Base-by-base conservation (phyloP, 768 basidiomycete genomes). In the Boletus rufocinnamomeus region DNA sequence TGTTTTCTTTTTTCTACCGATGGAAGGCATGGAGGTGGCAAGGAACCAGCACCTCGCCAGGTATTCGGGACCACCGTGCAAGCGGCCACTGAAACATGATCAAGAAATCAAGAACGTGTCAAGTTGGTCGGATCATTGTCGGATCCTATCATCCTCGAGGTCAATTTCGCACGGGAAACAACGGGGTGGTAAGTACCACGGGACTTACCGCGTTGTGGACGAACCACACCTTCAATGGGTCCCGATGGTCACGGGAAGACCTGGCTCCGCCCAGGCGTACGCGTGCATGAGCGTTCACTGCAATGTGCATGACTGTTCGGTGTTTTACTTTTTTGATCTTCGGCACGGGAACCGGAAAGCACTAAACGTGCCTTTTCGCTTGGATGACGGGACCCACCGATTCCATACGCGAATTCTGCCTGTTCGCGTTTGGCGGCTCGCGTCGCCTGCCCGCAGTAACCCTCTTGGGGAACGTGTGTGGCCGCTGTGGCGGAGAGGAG, bases 311-410 rank as follows among this genome's bases (percentile, higher is more conserved):
- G 32, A 14, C 13, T 6, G 2, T n/a, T n/a, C n/a, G n/a, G n/a
- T n/a, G n/a, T n/a, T n/a, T 37, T 7, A 38, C 35, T 16, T 10
- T 53, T 46, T 49, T 13, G 9, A 11, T 19, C 6, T 17, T 52
- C 25, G 27, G 50, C 35, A 52, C 49, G 35, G 35, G 50, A 23
- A 53, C 28, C 27, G 35, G 27, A 30, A 37, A 7, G 21, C 14
- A 27, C 13, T 23, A 10, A 34, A 59, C 37, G 43, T 46, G 57
- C 21, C 38, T 19, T 10, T 27, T 59, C 57, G 57, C 57, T 59
- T 59, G 58, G 49, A 34, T 6, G 9, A 46, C 45, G 11, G 23
- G 43, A 46, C 43, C 45, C 14, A 1, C 48, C 10, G 30, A 23
- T 25, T 48, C 46, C 38, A 43, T 43, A 34, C 13, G 11, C 25